A percentile compares a stretch with the other conserved stretches of the same genome.
Conservation (phyloP, 768 basidiomycete genomes). For the Xerocomus potaroensis region DNA sequence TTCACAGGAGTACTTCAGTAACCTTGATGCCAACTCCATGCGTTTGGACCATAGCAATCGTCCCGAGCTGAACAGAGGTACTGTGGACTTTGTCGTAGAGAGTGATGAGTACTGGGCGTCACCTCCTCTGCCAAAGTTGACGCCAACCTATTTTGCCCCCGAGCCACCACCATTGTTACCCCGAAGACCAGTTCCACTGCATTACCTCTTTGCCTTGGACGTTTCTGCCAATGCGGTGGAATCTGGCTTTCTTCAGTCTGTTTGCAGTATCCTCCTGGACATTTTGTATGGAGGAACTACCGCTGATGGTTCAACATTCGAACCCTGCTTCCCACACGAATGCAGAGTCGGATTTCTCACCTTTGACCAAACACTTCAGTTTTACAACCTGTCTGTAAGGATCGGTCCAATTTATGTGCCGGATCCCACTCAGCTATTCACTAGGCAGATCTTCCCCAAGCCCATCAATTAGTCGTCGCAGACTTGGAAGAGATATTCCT, state of each 20-base stretch:
- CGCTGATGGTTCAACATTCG: slow-evolving; percentile 38
- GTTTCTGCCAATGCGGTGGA: slow-evolving; percentile 64
- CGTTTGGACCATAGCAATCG: slow-evolving; percentile 77
- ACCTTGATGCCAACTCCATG: slow-evolving; percentile 71
- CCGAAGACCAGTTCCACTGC: slow-evolving; percentile 60
- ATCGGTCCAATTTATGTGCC: slow-evolving; percentile 4
- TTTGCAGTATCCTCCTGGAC: slow-evolving; percentile 58
- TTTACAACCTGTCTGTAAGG: slow-evolving; percentile 84
- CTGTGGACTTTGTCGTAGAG: slow-evolving; percentile 83
- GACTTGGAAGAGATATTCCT: slow-evolving; percentile 93
- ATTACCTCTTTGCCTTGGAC: slow-evolving; percentile 85
- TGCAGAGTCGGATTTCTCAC: slow-evolving; percentile 76
- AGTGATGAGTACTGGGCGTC: slow-evolving; percentile 79
- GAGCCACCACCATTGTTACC: slow-evolving; percentile 43
- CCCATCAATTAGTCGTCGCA: slow-evolving; percentile 73
- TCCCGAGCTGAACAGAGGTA: slow-evolving; percentile 86
- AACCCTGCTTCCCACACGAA: slow-evolving; percentile 49
- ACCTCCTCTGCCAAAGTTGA: slow-evolving; percentile 52
- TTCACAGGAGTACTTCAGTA: slow-evolving; percentile 75
- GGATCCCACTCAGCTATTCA: slow-evolving; percentile 17
- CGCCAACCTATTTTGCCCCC: slow-evolving; percentile 49
- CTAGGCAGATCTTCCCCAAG: slow-evolving; percentile 43
- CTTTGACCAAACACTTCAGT: slow-evolving; percentile 77
- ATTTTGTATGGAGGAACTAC: slow-evolving; percentile 58
- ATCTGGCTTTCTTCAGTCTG: slow-evolving; percentile 65